Percentiles rank a stretch among this genome's conserved stretches.
phyloP scores from a whole-genome alignment of 495 filamentous ascomycete genomes.

The Daldinia caldariorum region DNA sequence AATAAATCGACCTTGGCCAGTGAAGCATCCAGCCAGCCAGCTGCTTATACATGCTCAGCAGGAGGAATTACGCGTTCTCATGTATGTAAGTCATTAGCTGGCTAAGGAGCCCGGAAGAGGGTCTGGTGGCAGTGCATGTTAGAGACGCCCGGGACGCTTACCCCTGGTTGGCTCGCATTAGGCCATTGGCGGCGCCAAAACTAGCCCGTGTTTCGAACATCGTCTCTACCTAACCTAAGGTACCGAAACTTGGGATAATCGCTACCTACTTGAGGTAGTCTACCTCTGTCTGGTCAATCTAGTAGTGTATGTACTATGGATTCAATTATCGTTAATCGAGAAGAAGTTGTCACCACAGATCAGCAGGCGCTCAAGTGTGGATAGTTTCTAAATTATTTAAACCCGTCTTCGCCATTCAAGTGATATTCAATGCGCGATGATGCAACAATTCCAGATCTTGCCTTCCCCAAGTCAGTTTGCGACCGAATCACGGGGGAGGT shows the following conservation, averaged over 20 bases:
- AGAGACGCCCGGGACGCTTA: conserved; percentile 7
- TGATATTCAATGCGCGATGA: conserved; percentile 3
- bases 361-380: not conserved
- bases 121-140: conserved; percentile 10
- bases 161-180: not conserved
- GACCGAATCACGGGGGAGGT: not conserved
- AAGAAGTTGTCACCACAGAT: not conserved
- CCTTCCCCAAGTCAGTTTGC: not conserved
- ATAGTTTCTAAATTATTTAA: not conserved
- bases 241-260: conserved; percentile 7
- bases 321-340: not conserved
- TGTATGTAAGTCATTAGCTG: not conserved
- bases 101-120: not conserved
- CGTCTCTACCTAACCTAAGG: no score
- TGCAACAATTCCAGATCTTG: not conserved
- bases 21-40: not conserved
- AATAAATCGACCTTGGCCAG: not conserved
- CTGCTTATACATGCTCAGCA: not conserved
- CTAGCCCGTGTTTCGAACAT: conserved; percentile 10
- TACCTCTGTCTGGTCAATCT: no score
- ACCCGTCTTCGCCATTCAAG: conserved; percentile 4
- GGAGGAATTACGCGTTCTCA: conserved; percentile 3
- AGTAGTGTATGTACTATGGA: no score
- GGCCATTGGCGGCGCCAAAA: conserved; percentile 3
- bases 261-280: not conserved